A percentile compares a stretch with the other conserved stretches of the same genome.
Evolutionary conservation across 169 alveolate genomes (phyloP).

Genomic region (Fabrea salina): DNA sequence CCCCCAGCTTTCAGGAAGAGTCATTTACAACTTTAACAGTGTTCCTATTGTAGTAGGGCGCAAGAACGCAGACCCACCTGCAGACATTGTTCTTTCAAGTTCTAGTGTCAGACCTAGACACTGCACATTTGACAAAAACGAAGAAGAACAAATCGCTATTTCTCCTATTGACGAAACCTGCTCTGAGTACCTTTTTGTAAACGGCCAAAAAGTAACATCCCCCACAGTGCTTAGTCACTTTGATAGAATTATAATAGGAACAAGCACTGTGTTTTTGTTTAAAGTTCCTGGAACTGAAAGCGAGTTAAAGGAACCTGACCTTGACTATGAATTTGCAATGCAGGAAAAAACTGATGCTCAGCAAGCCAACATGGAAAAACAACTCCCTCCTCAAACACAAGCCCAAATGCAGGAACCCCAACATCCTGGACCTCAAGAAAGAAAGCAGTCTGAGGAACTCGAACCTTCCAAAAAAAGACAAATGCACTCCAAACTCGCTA

Average conservation of each 20-base stretch:
- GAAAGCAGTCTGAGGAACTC: not conserved
- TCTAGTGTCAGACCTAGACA: slow-evolving; percentile 72
- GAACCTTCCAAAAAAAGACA: slow-evolving; percentile 36
- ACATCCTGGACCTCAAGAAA: not conserved
- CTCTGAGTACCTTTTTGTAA: slow-evolving; percentile 61
- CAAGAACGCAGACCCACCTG: slow-evolving; percentile 72
- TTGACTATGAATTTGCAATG: slow-evolving; percentile 67
- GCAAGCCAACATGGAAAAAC: slow-evolving; percentile 51
- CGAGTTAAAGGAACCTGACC: slow-evolving; percentile 36
- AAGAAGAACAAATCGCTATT: slow-evolving; percentile 45
- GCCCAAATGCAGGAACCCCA: slow-evolving; percentile 36
- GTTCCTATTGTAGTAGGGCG: slow-evolving; percentile 78
- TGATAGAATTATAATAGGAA: slow-evolving; percentile 82
- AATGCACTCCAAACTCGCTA: slow-evolving; percentile 35
- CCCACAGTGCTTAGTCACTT: slow-evolving; percentile 47
- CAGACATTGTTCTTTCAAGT: slow-evolving; percentile 70
- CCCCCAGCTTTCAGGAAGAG: slow-evolving; percentile 81
- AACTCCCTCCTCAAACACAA: slow-evolving; percentile 47
- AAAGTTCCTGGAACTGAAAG: slow-evolving; percentile 40
- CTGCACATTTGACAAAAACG: slow-evolving; percentile 49
- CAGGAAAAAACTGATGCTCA: slow-evolving; percentile 40
- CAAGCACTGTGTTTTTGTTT: slow-evolving; percentile 60
- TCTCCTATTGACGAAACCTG: slow-evolving; percentile 48
- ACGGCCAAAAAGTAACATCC: slow-evolving; percentile 61
- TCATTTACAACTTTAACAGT: slow-evolving; percentile 56